A percentile compares a stretch with the other conserved stretches of the same genome.
Conservation (phyloP, 1,284 basidiomycete species). For the Cryptococcus sp. region DNA sequence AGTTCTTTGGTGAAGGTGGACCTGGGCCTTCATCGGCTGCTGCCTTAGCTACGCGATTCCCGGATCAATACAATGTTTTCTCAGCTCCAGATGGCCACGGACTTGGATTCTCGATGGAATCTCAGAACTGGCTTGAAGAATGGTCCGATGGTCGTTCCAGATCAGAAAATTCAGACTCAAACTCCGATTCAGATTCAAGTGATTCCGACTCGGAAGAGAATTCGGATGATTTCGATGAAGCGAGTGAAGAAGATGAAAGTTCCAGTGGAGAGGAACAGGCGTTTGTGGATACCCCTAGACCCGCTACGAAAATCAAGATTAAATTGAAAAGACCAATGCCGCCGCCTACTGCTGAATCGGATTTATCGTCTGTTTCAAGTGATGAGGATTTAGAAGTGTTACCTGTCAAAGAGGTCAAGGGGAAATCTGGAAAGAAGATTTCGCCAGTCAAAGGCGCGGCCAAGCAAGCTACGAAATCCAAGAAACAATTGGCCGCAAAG, state of each 20-base stretch:
- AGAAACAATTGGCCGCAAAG: neutral
- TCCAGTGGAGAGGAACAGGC: conserved; percentile 9
- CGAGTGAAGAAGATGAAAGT: conserved; percentile 13
- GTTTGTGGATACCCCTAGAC: conserved; percentile 1
- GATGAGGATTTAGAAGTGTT: conserved; percentile 8
- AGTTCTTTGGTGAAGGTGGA: conserved; percentile 38
- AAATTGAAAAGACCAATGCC: conserved; percentile 1
- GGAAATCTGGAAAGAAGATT: conserved; percentile 1
- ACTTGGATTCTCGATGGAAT: conserved; percentile 25
- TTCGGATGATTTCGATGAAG: conserved; percentile 12
- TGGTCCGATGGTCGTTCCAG: neutral
- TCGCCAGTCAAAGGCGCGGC: neutral
- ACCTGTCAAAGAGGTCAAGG: neutral
- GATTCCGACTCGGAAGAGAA: conserved; percentile 14
- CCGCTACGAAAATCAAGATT: conserved; percentile 2
- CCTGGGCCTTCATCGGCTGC: conserved; percentile 35
- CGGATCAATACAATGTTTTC: conserved; percentile 45
- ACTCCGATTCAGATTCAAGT: conserved; percentile 7
- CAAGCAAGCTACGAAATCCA: conserved; percentile 1
- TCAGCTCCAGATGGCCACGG: conserved; percentile 36
- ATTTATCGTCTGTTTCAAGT: conserved; percentile 26
- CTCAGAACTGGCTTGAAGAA: conserved; percentile 10
- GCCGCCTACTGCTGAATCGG: conserved; percentile 21
- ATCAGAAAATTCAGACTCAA: conserved; percentile 15
- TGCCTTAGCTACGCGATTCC: conserved; percentile 30